Conservation (phyloP, 495 filamentous ascomycete genomes). For the Podospora comata region DNA sequence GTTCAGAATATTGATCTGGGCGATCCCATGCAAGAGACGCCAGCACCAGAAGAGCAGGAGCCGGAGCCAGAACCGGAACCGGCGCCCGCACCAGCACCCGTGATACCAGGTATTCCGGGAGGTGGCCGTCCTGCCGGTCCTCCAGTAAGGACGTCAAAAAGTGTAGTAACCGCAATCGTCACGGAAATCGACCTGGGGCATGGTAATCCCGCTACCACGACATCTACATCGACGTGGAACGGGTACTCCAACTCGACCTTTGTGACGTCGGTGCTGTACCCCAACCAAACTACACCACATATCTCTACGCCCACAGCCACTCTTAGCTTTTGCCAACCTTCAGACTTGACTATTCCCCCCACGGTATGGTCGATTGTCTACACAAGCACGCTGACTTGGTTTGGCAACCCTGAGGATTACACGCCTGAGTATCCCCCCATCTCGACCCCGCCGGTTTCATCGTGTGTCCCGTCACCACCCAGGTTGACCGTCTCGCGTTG, state of each 20-base stretch:
- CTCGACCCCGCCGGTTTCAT: slow-evolving; percentile 29
- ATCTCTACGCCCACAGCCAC: slow-evolving; percentile 5
- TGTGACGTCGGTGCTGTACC: slow-evolving; percentile 2
- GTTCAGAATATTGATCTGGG: not conserved
- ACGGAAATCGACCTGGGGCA: slow-evolving; percentile 12
- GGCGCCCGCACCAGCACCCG: not conserved
- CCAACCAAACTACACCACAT: slow-evolving; percentile 16
- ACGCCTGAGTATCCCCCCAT: slow-evolving; percentile 42
- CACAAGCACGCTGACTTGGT: slow-evolving; percentile 46
- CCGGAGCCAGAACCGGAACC: too few relatives aligned
- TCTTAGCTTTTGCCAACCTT: slow-evolving; percentile 22
- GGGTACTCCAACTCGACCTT: not conserved
- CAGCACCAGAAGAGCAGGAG: not conserved
- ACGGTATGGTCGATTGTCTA: slow-evolving; percentile 42
- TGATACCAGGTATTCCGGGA: not conserved
- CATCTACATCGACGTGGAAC: not conserved
- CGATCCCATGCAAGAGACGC: not conserved
- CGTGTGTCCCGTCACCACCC: slow-evolving; percentile 33
- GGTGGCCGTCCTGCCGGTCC: not conserved
- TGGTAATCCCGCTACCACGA: not conserved
- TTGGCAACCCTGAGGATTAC: slow-evolving; percentile 42
- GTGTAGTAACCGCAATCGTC: not conserved
- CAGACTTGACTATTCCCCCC: slow-evolving; percentile 10
- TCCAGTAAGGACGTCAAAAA: not conserved
- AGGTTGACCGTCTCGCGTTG: slow-evolving; percentile 41